Percentiles rank a stretch among this genome's conserved stretches.
Evolutionary conservation across 1,139 yeast genomes (phyloP).

Genomic region (Geotrichum fermentans): DNA sequence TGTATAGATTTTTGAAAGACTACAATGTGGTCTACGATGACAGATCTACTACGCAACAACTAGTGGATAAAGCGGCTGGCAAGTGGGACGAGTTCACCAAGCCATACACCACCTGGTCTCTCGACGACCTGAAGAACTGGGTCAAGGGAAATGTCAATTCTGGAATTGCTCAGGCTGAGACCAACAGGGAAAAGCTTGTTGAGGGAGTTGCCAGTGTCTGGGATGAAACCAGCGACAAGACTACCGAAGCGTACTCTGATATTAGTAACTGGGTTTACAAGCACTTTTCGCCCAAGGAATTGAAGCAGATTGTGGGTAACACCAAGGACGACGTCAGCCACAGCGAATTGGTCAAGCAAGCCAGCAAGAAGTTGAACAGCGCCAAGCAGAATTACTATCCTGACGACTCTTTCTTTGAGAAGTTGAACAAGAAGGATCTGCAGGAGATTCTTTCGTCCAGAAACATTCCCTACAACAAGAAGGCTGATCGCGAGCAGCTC

Average conservation of each 20-base stretch:
- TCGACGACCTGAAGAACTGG: slow-evolving; percentile 5
- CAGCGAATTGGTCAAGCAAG: slow-evolving; percentile 34
- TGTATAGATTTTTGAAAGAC: slow-evolving; percentile 12
- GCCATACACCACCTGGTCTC: slow-evolving; percentile 14
- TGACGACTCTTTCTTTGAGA: slow-evolving; percentile 5
- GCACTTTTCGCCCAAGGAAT: slow-evolving; percentile 45
- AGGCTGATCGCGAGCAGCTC: slow-evolving; percentile 7
- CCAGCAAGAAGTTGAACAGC: slow-evolving; percentile 34
- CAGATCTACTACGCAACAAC: slow-evolving; percentile 5
- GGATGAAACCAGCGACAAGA: slow-evolving; percentile 40
- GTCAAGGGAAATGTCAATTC: neutral
- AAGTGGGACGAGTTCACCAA: slow-evolving; percentile 17
- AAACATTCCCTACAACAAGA: slow-evolving; percentile 3
- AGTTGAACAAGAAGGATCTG: slow-evolving; percentile 7
- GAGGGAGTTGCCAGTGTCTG: slow-evolving; percentile 44
- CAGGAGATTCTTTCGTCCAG: slow-evolving; percentile 5
- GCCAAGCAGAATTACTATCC: slow-evolving; percentile 9
- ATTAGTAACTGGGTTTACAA: slow-evolving; percentile 39
- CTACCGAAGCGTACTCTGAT: slow-evolving; percentile 44
- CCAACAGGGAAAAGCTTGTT: slow-evolving; percentile 44
- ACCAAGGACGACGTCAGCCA: slow-evolving; percentile 46
- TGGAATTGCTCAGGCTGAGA: slow-evolving; percentile 3
- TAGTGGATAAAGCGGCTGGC: slow-evolving; percentile 11
- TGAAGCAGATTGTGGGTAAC: slow-evolving; percentile 25
- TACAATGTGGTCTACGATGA: slow-evolving; percentile 7